phyloP scores from a whole-genome alignment of 164 flowering plant genomes.

The Malania oleifera region DNA sequence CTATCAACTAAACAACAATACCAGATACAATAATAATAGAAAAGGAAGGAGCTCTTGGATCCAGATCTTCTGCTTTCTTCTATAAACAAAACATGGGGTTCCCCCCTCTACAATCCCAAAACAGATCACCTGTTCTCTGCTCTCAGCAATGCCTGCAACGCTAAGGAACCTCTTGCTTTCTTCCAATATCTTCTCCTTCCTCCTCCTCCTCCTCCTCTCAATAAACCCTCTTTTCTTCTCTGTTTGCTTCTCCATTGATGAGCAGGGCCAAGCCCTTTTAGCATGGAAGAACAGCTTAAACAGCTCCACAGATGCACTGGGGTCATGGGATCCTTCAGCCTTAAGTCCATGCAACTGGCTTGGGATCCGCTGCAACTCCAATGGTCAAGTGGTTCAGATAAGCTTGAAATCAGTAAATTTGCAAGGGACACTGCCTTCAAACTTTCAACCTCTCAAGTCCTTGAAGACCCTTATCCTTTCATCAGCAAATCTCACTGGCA shows the following conservation, averaged over 20 bases:
- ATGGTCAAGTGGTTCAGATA: slow-evolving; percentile 42
- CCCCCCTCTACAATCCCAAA: slow-evolving; percentile 81
- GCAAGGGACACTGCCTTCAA: slow-evolving; percentile 74
- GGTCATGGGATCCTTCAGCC: slow-evolving; percentile 62
- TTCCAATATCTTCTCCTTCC: slow-evolving; percentile 25
- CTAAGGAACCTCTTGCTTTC: slow-evolving; percentile 36
- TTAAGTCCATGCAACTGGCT: slow-evolving; percentile 68
- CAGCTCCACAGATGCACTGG: slow-evolving; percentile 36
- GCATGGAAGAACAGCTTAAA: slow-evolving; percentile 69
- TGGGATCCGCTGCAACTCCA: slow-evolving; percentile 61
- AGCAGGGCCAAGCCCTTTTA: slow-evolving; percentile 71
- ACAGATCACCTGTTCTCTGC: slow-evolving; percentile 41
- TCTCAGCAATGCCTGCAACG: slow-evolving; percentile 60
- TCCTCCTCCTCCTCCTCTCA: slow-evolving; percentile 22
- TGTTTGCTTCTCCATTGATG: slow-evolving; percentile 51
- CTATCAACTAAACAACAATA: slow-evolving; percentile 24
- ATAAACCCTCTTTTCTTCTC: slow-evolving; percentile 30
- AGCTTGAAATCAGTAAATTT: slow-evolving; percentile 51
- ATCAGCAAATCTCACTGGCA: slow-evolving; percentile 67
- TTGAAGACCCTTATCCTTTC: slow-evolving; percentile 56
- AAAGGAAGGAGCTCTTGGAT: slow-evolving; percentile 46
- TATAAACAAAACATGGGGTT: slow-evolving; percentile 98
- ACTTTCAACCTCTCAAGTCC: slow-evolving; percentile 50
- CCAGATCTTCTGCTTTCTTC: slow-evolving; percentile 68
- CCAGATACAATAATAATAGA: slow-evolving; percentile 22